Percentiles rank a stretch among this genome's conserved stretches.
Evolutionary conservation across 2,329 filamentous ascomycete genomes (phyloP).

Genomic region (Botrytis galanthina): DNA sequence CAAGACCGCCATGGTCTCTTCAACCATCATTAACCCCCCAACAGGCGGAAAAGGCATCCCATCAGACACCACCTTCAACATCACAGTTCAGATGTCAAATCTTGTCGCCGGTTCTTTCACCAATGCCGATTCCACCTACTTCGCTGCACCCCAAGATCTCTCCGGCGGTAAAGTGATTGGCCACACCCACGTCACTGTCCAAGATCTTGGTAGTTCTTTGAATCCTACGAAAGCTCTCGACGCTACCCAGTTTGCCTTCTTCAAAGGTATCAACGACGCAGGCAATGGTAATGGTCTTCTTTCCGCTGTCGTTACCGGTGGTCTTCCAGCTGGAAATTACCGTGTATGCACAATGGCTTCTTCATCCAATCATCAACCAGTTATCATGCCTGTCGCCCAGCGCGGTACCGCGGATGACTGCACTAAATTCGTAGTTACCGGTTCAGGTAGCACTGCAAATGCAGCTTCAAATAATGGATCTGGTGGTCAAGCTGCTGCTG

Average conservation of each 20-base stretch:
- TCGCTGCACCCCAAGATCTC: constrained; percentile 41
- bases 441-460: constrained; percentile 28
- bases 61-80: constrained; percentile 37
- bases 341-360: constrained; percentile 46
- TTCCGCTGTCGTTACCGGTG: constrained; percentile 41
- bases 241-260: constrained; percentile 41
- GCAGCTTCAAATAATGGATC: constrained; percentile 27
- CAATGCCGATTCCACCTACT: constrained; percentile 42
- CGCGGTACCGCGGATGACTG: constrained; percentile 47
- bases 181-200: constrained; percentile 43
- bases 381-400: constrained; percentile 46
- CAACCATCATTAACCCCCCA: constrained; percentile 34
- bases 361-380: constrained; percentile 45
- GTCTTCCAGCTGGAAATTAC: constrained; percentile 45
- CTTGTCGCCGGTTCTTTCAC: constrained; percentile 42
- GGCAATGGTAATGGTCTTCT: constrained; percentile 43
- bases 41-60: constrained; percentile 27
- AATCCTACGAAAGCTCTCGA: constrained; percentile 37
- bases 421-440: constrained; percentile 43
- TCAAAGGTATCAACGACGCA: constrained; percentile 45
- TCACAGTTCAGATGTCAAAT: constrained; percentile 40
- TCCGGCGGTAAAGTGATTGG: constrained; percentile 40
- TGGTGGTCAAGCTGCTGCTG: constrained; percentile 27
- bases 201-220: constrained; percentile 39
- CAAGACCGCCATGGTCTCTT: constrained; percentile 38